Evolutionary conservation across 805 yeast species (phyloP).

Genomic region (Wickerhamiella sergipiensis): DNA sequence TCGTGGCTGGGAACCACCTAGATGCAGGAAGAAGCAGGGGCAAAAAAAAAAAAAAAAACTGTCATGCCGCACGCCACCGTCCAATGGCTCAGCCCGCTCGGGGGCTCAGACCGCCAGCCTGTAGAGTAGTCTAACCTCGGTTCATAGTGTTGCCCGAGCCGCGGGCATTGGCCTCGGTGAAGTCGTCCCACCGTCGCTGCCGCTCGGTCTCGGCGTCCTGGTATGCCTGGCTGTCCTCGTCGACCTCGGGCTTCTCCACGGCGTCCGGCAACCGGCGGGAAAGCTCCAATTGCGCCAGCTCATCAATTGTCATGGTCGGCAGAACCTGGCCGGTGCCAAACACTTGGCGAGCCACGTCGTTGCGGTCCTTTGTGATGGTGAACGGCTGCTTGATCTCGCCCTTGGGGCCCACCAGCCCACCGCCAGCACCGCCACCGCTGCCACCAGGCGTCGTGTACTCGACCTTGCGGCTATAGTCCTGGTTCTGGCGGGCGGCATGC

Average conservation of each 20-base stretch:
- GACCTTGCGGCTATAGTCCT: constrained; percentile 1
- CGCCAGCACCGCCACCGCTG: neutral
- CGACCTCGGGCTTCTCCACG: constrained; percentile 28
- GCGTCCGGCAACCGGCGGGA: constrained; percentile 55
- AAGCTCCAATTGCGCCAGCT: constrained; percentile 72
- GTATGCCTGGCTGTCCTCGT: constrained; percentile 49
- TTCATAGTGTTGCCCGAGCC: constrained; percentile 86
- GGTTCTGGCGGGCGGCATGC: neutral
- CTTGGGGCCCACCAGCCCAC: constrained; percentile 23
- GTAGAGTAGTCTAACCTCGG: constrained; percentile 46
- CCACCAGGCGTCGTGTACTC: neutral
- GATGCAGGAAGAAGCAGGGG: neutral
- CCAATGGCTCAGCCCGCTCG: too few species aligned
- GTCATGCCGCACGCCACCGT: neutral
- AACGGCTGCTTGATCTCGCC: constrained; percentile 82
- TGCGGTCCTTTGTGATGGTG: constrained; percentile 40
- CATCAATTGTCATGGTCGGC: constrained; percentile 93
- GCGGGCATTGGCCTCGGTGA: constrained; percentile 68
- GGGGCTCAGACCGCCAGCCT: too few species aligned
- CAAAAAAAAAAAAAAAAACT: neutral
- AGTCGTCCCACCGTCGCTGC: constrained; percentile 85
- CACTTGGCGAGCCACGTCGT: constrained; percentile 46
- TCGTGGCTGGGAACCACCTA: neutral
- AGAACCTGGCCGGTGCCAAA: constrained; percentile 84
- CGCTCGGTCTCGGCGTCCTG: constrained; percentile 58